phyloP scores from a whole-genome alignment of 768 basidiomycete species.

The Termitomyces sp. region DNA sequence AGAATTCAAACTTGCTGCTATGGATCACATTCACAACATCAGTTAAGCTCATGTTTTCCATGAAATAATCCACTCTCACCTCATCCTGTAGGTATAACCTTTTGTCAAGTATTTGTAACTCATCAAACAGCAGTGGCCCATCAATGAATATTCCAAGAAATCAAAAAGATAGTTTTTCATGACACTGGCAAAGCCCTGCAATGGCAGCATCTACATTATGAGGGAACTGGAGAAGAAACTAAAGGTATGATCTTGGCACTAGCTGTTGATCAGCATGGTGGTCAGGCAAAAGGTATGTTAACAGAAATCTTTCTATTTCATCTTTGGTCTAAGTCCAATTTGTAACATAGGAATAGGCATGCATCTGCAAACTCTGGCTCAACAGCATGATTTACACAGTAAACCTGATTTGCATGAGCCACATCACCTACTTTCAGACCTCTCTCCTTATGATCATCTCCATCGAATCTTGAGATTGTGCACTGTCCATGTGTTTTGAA shows the following conservation, averaged over 20 bases:
- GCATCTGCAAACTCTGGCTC: constrained; percentile 15
- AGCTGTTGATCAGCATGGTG: constrained; percentile 20
- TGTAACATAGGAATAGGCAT: constrained; percentile 21
- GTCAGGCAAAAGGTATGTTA: constrained; percentile 20
- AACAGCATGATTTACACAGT: background rate
- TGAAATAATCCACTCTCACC: too few species aligned
- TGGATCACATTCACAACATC: too few species aligned
- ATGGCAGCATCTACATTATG: constrained; percentile 22
- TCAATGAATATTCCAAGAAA: constrained; percentile 15
- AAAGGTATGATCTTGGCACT: constrained; percentile 17
- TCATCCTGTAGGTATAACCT: constrained; percentile 16
- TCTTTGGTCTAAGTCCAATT: background rate
- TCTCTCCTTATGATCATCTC: constrained; percentile 23
- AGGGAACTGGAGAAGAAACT: background rate
- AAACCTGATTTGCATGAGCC: constrained; percentile 22
- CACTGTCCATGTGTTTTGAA: constrained; percentile 17
- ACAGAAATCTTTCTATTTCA: background rate
- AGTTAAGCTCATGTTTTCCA: too few species aligned
- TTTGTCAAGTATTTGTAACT: constrained; percentile 18
- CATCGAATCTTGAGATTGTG: constrained; percentile 19
- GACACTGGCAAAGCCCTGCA: constrained; percentile 17
- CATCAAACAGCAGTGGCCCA: constrained; percentile 20
- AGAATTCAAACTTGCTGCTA: too few species aligned
- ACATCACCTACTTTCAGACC: background rate
- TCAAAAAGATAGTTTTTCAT: constrained; percentile 17